Evolutionary conservation across 176 grass and related monocot species (phyloP), one percentile per base, ranked within the genome.

Genomic region (Coix lacrymajobi): DNA sequence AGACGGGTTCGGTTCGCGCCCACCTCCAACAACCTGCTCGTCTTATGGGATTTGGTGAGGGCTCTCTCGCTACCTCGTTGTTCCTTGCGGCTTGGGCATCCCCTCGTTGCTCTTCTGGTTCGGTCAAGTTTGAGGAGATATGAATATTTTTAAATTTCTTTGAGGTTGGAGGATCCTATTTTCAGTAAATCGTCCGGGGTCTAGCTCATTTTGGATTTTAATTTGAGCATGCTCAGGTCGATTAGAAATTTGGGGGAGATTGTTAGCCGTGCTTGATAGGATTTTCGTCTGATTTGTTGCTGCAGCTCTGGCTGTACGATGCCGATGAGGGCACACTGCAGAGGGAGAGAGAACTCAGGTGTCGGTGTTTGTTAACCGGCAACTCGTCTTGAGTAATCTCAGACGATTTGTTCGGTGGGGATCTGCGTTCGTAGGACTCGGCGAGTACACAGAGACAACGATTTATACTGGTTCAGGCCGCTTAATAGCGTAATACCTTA

Each of bases 41-140:
- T 89, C 34, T 91, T 76, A 3, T 93, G 87, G 91, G 84, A 87
- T 45, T 89, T 81, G 66, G 87, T 93, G 62, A 85, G 91, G 44
- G 34, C 56, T 66, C 40, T 34, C 63, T 66, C 22, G 34, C 65
- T 11, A 11, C 16, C 26, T 66, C 29, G 15, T 48, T 12, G 37
- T 69, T 40, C 56, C 2, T 4, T 52, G 4, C n/a, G 11, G 26
- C 14, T 78, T 57, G 22, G 80, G 32, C 45, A 9, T 79, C 29
- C 39, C 38, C 28, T 33, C 16, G 17, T 34, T 11, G 26, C 31
- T 58, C 81, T 37, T 57, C 34, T 44, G 57, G 7, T 45, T 52
- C 37, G 41, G 58, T 32, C 22, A 20, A 25, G 25, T 43, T 83
- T 52, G 32, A 25, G 40, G 12, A 14, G 24, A 28, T 3, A 48